A percentile compares a stretch with the other conserved stretches of the same genome.
Evolutionary conservation across 306 rosid species (phyloP).

Genomic region (Corylus heterophylla): DNA sequence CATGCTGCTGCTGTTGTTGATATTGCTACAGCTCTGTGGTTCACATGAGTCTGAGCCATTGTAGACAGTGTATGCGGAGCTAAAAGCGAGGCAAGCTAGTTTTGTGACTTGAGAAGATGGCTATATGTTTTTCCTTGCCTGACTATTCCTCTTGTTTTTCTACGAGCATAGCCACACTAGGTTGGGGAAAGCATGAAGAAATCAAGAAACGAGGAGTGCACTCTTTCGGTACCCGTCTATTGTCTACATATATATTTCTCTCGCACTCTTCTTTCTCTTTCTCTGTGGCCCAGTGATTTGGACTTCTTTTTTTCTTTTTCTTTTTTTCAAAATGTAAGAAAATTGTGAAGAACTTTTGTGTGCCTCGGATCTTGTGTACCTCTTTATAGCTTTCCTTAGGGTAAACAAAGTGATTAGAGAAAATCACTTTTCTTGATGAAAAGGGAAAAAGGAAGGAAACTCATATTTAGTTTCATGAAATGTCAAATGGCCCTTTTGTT

Average conservation of each 20-base stretch:
- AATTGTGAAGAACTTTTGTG: background rate
- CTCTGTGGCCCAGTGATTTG: background rate
- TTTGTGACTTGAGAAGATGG: background rate
- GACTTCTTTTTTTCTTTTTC: background rate
- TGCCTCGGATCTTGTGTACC: background rate
- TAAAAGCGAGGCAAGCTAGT: slow-evolving; percentile 9
- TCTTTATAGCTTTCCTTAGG: too few relatives aligned
- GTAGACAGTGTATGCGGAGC: slow-evolving; percentile 14
- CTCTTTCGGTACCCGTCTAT: background rate
- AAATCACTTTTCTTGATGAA: background rate
- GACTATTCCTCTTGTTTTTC: background rate
- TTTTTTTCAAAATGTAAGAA: background rate
- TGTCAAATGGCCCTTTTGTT: too few relatives aligned
- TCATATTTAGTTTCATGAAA: too few relatives aligned
- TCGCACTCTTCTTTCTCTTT: background rate
- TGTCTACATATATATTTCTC: slow-evolving; percentile 7
- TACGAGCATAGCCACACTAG: background rate
- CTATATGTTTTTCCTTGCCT: background rate
- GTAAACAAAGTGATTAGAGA: too few relatives aligned
- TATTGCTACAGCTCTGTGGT: slow-evolving; percentile 31
- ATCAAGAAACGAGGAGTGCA: background rate
- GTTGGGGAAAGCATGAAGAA: background rate
- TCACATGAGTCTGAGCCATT: slow-evolving; percentile 44
- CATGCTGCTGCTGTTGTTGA: slow-evolving; percentile 38
- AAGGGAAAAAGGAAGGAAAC: too few relatives aligned